Evolutionary conservation across 2,329 filamentous ascomycete genomes (phyloP).

Genomic region (Hortaea sp.): DNA sequence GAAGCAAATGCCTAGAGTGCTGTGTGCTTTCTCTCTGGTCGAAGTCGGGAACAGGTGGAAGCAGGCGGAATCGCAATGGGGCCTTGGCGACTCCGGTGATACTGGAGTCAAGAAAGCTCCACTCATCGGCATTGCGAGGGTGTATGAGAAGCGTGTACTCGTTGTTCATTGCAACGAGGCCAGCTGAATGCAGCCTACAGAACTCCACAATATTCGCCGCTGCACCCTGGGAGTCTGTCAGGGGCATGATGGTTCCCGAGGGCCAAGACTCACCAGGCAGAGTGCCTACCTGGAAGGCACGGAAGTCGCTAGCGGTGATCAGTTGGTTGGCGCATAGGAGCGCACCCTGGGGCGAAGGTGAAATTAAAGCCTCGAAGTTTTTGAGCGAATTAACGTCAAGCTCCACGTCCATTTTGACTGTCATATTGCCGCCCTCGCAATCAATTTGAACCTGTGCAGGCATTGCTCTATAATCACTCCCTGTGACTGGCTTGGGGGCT

Average conservation of each 20-base stretch:
- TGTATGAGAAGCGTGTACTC: constrained; percentile 16
- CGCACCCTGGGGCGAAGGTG: constrained; percentile 1
- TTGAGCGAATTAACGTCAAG: not conserved
- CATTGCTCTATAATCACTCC: not conserved
- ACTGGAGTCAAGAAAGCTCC: constrained; percentile 15
- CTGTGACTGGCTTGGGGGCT: not conserved
- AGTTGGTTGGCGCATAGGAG: constrained; percentile 4
- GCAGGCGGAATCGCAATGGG: constrained; percentile 2
- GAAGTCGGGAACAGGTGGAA: constrained; percentile 1
- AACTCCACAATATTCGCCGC: constrained; percentile 11
- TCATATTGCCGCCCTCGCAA: not conserved
- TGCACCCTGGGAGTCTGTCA: not conserved
- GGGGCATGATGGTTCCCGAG: constrained; percentile 3
- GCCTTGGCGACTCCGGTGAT: constrained; percentile 1
- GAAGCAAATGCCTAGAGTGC: not conserved
- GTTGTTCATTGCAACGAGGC: constrained; percentile 8
- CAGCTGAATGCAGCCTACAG: constrained; percentile 12
- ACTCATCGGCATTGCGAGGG: constrained; percentile 15
- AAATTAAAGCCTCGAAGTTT: constrained; percentile 2
- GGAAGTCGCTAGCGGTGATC: constrained; percentile 11
- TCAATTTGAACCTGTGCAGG: not conserved
- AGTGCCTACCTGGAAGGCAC: not conserved
- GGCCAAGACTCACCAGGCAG: not conserved
- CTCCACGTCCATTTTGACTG: not conserved
- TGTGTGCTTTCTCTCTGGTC: not conserved